These are phyloP conservation scores for Xanthoceras sorbifolium DNA, from an alignment of 345 rosid genomes.

Conservation along the genomic window DNA sequence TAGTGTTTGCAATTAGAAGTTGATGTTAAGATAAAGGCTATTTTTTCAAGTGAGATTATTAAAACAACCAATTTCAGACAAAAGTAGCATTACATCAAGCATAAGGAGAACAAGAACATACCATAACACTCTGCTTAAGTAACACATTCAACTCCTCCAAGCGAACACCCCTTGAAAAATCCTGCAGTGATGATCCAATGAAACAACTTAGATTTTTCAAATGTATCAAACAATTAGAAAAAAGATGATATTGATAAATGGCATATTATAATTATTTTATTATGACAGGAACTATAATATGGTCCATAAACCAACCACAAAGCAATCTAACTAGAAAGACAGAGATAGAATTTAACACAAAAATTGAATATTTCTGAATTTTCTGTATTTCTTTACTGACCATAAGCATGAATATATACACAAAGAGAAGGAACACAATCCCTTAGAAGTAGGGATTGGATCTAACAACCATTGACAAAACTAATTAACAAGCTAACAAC, in stretches of 20 bases:
- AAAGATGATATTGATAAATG: not conserved
- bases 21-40: not conserved
- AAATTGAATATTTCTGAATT: too few relatives aligned
- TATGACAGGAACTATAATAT: constrained; percentile 5
- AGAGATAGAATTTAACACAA: not conserved
- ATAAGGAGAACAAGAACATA: constrained; percentile 36
- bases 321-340: constrained; percentile 17
- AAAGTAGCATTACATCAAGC: not conserved
- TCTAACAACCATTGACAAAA: too few relatives aligned
- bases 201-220: constrained; percentile 20
- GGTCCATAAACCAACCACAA: constrained; percentile 16
- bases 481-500: too few relatives aligned
- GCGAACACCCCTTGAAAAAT: constrained; percentile 86
- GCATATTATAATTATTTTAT: not conserved
- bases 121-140: constrained; percentile 92
- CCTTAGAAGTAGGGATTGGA: too few relatives aligned
- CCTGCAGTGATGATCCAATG: constrained; percentile 48
- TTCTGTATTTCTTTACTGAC: too few relatives aligned
- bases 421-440: too few relatives aligned
- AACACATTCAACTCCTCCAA: constrained; percentile 87
- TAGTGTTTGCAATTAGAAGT: not conserved
- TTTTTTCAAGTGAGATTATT: constrained; percentile 4
- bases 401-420: too few relatives aligned
- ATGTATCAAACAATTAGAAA: constrained; percentile 2
- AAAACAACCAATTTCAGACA: constrained; percentile 12